Evolutionary conservation across 257 asterid genomes (phyloP), one percentile per base, ranked within the genome.

Genomic region (Jasminum sambac): DNA sequence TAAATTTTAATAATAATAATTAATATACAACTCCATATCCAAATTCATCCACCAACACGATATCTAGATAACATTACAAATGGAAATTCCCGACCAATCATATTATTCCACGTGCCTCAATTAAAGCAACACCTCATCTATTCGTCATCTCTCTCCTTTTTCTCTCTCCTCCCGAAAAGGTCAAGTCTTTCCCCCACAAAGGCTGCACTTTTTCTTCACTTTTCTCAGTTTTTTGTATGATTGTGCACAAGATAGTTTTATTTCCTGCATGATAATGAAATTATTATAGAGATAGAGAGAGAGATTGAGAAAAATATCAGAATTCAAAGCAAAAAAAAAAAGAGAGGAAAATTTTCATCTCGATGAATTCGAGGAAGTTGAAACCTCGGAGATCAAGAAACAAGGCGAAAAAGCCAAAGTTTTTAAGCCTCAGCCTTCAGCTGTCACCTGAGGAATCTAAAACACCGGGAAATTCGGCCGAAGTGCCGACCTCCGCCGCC

Each of bases 381-480:
- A 59, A 11, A 67, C 42, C 72, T 39, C 71, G 72, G 43, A 86
- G 69, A 72, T 63, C 83, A 37, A 70, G 80, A 68, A 59, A 67
- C 23, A 82, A 74, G 80, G 66, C 86, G 8, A 82, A 73, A 59
- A 92, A 83, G 55, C 91, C 90, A 38, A 92, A 90, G 68, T 88
- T 81, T 74, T 89, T 90, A 63, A 92, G 98, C 81, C 90, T 92
- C 64, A 81, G 92, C 62, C 89, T 75, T n/a, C 86, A 84, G 75
- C 74, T 88, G 9, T 87, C 95, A 13, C 74, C 84, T 5, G 70
- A 81, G 5, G 82, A 81, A 59, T 6, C 43, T 14, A 68, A 81
- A 0, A 78, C 77, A 59, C 6, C 63, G 38, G 79, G 48, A 8
- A 62, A 61, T 11, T 40, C 57, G 1, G 39, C 8, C 9, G 70